A percentile compares a stretch with the other conserved stretches of the same genome.
These are phyloP conservation scores for Fraxinus nigra DNA, from an alignment of 305 asterid species.

Conservation along the genomic window DNA sequence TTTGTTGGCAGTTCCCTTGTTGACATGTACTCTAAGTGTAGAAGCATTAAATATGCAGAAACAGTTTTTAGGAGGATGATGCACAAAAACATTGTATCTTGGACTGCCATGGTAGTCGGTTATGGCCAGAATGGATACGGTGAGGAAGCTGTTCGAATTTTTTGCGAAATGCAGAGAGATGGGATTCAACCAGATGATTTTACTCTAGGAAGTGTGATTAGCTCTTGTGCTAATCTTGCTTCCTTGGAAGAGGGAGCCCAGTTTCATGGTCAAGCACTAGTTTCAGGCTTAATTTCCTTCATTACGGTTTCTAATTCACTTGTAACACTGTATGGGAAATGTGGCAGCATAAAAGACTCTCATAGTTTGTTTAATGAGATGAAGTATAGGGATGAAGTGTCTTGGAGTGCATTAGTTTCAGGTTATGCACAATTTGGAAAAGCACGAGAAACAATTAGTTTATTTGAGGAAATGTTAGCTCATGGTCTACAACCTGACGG, in stretches of 20 bases:
- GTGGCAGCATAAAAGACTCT: conserved; percentile 73
- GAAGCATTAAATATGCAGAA: conserved; percentile 62
- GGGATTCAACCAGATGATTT: conserved; percentile 64
- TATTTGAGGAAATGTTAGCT: conserved; percentile 76
- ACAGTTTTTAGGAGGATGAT: conserved; percentile 58
- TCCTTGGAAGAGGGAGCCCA: conserved; percentile 93
- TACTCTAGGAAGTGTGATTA: conserved; percentile 80
- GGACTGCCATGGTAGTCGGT: conserved; percentile 95
- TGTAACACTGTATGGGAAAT: conserved; percentile 76
- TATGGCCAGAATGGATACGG: conserved; percentile 83
- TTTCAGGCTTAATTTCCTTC: conserved; percentile 65
- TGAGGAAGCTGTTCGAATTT: conserved; percentile 75
- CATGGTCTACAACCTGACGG: conserved; percentile 71
- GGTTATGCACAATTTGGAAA: conserved; percentile 89
- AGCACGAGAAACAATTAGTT: conserved; percentile 57
- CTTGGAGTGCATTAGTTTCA: conserved; percentile 84
- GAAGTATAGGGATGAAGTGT: conserved; percentile 60
- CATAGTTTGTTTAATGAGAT: conserved; percentile 61
- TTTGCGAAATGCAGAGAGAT: conserved; percentile 63
- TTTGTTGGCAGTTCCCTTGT: conserved; percentile 89
- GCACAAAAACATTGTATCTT: conserved; percentile 69
- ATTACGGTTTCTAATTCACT: conserved; percentile 83
- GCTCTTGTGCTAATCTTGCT: conserved; percentile 89
- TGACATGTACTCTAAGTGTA: conserved; percentile 86
- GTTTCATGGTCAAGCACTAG: conserved; percentile 70